These are phyloP conservation scores for Dissophora globulifera DNA, from an alignment of 192 early-diverging fungal genomes.

Conservation along the genomic window DNA sequence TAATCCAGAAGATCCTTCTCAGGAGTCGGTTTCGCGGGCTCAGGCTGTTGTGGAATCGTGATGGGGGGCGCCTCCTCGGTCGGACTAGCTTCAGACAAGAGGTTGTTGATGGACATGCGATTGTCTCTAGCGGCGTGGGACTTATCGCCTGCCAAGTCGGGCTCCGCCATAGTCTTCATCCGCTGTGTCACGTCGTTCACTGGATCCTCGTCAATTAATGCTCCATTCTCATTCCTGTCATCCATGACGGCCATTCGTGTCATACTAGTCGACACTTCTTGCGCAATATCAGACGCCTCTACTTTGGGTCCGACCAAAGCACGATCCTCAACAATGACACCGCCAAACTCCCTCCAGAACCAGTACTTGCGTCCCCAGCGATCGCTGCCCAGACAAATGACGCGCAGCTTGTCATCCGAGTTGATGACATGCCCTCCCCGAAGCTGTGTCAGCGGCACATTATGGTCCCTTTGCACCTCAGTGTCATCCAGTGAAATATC, in stretches of 20 bases:
- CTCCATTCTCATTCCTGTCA: not conserved
- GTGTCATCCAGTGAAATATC: slow-evolving; percentile 30
- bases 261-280: no score
- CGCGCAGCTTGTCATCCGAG: slow-evolving; percentile 30
- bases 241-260: not conserved
- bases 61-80: not conserved
- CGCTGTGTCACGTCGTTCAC: slow-evolving; percentile 37
- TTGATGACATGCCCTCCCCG: slow-evolving; percentile 45
- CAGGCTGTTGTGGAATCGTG: not conserved
- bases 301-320: slow-evolving; percentile 21
- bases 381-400: slow-evolving; percentile 41
- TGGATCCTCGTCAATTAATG: not conserved
- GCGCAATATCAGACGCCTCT: not conserved
- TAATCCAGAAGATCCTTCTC: slow-evolving; percentile 40
- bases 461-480: slow-evolving; percentile 42
- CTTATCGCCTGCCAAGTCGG: slow-evolving; percentile 18
- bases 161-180: slow-evolving; percentile 39
- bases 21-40: not conserved
- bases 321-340: slow-evolving; percentile 47
- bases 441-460: slow-evolving; percentile 36
- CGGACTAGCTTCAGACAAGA: not conserved
- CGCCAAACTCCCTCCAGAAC: slow-evolving; percentile 52
- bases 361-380: slow-evolving; percentile 52
- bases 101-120: slow-evolving; percentile 31
- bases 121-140: slow-evolving; percentile 1